Conservation (phyloP, 2,329 filamentous ascomycete genomes). For the Colletotrichum brevisporum region DNA sequence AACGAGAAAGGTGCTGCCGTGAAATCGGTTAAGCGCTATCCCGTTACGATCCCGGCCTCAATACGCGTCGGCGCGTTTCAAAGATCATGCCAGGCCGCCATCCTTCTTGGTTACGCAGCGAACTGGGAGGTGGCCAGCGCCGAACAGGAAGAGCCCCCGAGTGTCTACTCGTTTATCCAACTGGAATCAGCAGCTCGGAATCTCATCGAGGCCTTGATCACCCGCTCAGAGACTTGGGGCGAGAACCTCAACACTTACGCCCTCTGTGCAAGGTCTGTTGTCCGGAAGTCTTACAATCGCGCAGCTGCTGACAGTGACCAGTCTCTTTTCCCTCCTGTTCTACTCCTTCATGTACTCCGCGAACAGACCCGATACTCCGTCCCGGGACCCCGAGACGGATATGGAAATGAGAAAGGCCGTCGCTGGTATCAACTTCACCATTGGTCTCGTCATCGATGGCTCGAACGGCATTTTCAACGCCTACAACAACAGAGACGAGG, state of each 20-base stretch:
- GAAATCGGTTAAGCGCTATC: slow-evolving; percentile 46
- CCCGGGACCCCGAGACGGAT: slow-evolving; percentile 41
- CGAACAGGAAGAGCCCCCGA: slow-evolving; percentile 41
- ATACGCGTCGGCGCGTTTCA: slow-evolving; percentile 53
- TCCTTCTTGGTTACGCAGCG: slow-evolving; percentile 51
- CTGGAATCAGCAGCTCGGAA: slow-evolving; percentile 50
- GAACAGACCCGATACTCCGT: slow-evolving; percentile 42
- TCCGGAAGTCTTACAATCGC: background rate
- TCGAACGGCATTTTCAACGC: slow-evolving; percentile 53
- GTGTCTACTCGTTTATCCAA: slow-evolving; percentile 48
- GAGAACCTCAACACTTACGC: slow-evolving; percentile 54
- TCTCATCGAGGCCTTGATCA: slow-evolving; percentile 52
- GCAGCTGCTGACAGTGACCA: slow-evolving; percentile 24
- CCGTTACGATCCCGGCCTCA: slow-evolving; percentile 46
- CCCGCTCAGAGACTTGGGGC: slow-evolving; percentile 51
- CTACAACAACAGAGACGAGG: slow-evolving; percentile 49
- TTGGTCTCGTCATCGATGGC: slow-evolving; percentile 53
- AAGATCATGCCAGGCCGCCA: slow-evolving; percentile 53
- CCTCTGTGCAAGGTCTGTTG: slow-evolving; percentile 50
- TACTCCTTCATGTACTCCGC: slow-evolving; percentile 50
- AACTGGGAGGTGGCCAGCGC: slow-evolving; percentile 44
- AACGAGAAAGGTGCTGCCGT: slow-evolving; percentile 43
- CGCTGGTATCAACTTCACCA: slow-evolving; percentile 54
- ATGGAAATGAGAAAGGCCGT: slow-evolving; percentile 52
- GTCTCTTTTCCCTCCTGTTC: slow-evolving; percentile 52